A percentile compares a stretch with the other conserved stretches of the same genome.
phyloP scores from a whole-genome alignment of 331 rosid genomes.

The Acacia concinna region DNA sequence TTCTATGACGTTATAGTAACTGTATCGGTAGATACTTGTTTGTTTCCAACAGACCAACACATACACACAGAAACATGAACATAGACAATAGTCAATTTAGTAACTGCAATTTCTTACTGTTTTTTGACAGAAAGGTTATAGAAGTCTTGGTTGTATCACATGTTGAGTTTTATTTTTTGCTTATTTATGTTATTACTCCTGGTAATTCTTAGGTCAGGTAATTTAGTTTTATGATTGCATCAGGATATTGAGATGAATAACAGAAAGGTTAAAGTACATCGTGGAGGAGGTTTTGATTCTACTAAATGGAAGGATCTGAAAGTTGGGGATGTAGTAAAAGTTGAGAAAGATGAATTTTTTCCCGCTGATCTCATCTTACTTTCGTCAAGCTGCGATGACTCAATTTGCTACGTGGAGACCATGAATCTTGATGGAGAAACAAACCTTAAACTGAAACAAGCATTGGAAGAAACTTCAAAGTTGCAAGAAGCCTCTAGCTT shows the following conservation, averaged over 20 bases:
- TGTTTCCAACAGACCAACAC: neutral
- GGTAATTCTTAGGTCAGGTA: slow-evolving; percentile 22
- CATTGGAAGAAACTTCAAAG: slow-evolving; percentile 64
- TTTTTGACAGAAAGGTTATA: neutral
- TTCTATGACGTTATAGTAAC: neutral
- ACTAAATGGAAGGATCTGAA: slow-evolving; percentile 77
- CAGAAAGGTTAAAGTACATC: slow-evolving; percentile 68
- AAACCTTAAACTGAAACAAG: slow-evolving; percentile 80
- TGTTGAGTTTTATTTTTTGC: neutral
- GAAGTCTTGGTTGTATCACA: neutral
- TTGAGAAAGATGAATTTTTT: slow-evolving; percentile 80
- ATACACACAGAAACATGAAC: neutral
- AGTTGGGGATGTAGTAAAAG: slow-evolving; percentile 85
- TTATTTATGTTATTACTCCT: neutral
- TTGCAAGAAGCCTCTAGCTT: slow-evolving; percentile 62
- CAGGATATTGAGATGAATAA: slow-evolving; percentile 93
- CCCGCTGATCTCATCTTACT: slow-evolving; percentile 92
- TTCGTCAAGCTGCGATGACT: slow-evolving; percentile 85
- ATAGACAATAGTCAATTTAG: neutral
- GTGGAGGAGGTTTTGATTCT: slow-evolving; percentile 57
- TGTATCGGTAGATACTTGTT: neutral
- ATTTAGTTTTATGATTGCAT: slow-evolving; percentile 33
- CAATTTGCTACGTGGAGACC: slow-evolving; percentile 92
- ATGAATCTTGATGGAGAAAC: slow-evolving; percentile 95
- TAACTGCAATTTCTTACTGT: neutral